These are phyloP conservation scores for Penicillium samsonianum DNA, from an alignment of 495 filamentous ascomycete species.

Conservation along the genomic window DNA sequence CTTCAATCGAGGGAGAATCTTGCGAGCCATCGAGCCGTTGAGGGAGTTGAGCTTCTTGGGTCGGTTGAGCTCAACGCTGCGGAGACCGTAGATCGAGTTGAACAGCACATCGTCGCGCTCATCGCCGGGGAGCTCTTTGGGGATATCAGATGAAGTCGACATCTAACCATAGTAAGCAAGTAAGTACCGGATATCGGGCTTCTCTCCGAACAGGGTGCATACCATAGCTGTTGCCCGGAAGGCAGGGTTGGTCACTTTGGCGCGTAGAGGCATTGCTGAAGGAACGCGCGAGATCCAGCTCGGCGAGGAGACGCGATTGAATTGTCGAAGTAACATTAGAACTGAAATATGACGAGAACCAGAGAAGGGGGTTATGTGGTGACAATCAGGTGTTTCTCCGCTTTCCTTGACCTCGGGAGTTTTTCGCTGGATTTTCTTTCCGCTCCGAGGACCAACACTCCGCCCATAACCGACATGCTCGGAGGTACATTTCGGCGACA, in stretches of 20 bases:
- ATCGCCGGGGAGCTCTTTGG: constrained; percentile 62
- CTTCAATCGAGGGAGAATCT: constrained; percentile 81
- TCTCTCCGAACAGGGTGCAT: constrained; percentile 18
- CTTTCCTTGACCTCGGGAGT: constrained; percentile 38
- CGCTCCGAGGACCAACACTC: constrained; percentile 31
- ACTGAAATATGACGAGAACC: constrained; percentile 19
- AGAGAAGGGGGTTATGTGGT: constrained; percentile 18
- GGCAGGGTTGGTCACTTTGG: constrained; percentile 72
- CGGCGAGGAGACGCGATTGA: constrained; percentile 46
- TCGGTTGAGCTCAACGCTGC: constrained; percentile 91
- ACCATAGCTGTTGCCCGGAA: constrained; percentile 50
- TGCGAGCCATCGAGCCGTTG: constrained; percentile 89
- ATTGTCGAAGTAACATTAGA: constrained; percentile 57
- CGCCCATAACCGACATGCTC: constrained; percentile 18
- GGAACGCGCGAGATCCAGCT: constrained; percentile 56
- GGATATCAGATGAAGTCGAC: constrained; percentile 49
- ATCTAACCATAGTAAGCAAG: constrained; percentile 48
- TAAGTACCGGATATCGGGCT: constrained; percentile 10
- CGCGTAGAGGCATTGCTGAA: constrained; percentile 80
- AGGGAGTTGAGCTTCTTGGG: constrained; percentile 88
- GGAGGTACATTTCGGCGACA: background rate
- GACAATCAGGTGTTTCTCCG: constrained; percentile 32
- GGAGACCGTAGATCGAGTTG: constrained; percentile 80
- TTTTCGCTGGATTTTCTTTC: constrained; percentile 33
- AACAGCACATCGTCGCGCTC: constrained; percentile 92